Base-by-base conservation (phyloP, 2,329 filamentous ascomycete species). In the Gaeumannomyces sp. region DNA sequence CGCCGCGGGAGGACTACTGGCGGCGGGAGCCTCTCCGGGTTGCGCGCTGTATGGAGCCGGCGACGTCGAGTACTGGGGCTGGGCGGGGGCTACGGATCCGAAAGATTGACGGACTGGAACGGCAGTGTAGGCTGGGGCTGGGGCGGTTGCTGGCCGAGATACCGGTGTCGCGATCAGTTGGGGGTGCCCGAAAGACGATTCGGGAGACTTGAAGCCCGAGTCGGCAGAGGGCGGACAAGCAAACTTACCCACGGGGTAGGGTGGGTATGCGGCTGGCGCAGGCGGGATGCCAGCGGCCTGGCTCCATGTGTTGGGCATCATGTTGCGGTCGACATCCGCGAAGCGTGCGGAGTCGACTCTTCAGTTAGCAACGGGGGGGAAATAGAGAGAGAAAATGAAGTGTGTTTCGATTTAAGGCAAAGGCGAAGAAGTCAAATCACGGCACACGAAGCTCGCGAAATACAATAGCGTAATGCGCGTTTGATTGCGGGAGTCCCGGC, bases 41-140 rank as follows among this genome's bases (percentile, higher is more conserved):
- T 63, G 45, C 8, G 61, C 56, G 29, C 29, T 16, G 61, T 83
- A 81, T 67, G 77, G 64, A 67, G 70, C 61, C 61, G 72, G 61
- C 25, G 61, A 25, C 27, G 61, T 19, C 28, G 50, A 57, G 22
- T 61, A 61, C 5, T 45, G 45, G 29, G 56, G 29, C 16, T 57
- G 50, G 27, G 61, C 38, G 16, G 61, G 53, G 35, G 61, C 53
- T 57, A 58, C 61, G 33, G 61, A 50, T 63, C 71, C 69, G 67
- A 77, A 77, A 38, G 72, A 72, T 66, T 76, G 75, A 71, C 79
- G 76, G 60, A 79, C 77, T 68, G 76, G 73, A 25, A 82, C 77
- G 27, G 79, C 68, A 31, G 78, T 80, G 67, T 79, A 82, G 60
- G 80, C 79, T 56, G 76, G 67, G 68, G 70, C 78, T 79, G 68